Percentiles rank a stretch among this genome's conserved stretches.
phyloP scores from a whole-genome alignment of 2,329 filamentous ascomycete genomes.

The Arthroderma sp. region DNA sequence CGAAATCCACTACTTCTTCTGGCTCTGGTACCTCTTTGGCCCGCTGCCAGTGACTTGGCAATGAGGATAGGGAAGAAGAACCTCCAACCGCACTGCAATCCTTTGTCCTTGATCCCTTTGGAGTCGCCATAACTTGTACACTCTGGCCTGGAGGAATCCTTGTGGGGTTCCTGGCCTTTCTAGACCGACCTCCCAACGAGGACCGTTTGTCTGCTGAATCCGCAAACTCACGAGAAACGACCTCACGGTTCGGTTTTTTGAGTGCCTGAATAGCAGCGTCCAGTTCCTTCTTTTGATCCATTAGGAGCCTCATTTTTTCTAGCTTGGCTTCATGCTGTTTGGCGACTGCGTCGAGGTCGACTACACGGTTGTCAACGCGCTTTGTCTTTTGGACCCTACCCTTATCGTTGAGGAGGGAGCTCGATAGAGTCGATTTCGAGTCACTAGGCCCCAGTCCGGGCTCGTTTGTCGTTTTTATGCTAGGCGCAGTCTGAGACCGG shows the following conservation, averaged over 20 bases:
- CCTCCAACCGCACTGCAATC: constrained; percentile 4
- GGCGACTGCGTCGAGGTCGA: constrained; percentile 34
- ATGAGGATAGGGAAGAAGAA: not conserved
- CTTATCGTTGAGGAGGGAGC: constrained; percentile 17
- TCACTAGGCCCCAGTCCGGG: no score
- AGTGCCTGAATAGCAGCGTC: constrained; percentile 35
- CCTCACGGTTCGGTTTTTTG: constrained; percentile 34
- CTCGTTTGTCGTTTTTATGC: constrained; percentile 26
- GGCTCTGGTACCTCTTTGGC: no score
- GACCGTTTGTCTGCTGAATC: constrained; percentile 26
- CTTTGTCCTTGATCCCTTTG: constrained; percentile 15
- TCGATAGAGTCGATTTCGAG: no score
- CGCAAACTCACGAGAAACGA: constrained; percentile 33
- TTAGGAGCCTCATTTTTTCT: constrained; percentile 32
- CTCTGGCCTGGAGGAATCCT: constrained; percentile 29
- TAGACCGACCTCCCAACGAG: constrained; percentile 17
- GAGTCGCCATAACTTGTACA: constrained; percentile 38
- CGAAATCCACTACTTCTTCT: constrained; percentile 1
- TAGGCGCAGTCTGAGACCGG: constrained; percentile 31
- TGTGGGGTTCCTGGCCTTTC: constrained; percentile 29
- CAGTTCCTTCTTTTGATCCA: constrained; percentile 36
- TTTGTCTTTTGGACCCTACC: constrained; percentile 33
- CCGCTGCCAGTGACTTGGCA: constrained; percentile 1
- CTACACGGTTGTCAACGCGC: constrained; percentile 35
- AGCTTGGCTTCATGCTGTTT: constrained; percentile 34